Evolutionary conservation across 768 basidiomycete genomes (phyloP).

Genomic region (Gymnopilus junonius): DNA sequence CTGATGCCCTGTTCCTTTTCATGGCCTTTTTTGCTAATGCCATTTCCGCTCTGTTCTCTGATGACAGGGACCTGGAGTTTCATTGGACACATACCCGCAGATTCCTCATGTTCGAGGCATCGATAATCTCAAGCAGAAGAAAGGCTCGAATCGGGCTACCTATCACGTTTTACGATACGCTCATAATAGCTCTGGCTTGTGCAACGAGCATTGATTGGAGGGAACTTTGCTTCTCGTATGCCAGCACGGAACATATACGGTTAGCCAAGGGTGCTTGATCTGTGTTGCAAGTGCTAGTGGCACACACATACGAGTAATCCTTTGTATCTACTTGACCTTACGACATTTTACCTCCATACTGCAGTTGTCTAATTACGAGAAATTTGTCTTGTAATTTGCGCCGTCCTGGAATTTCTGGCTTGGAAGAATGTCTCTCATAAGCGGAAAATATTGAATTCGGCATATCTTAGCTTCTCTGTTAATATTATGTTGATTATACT

Average conservation of each 20-base stretch:
- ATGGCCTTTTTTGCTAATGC: not conserved
- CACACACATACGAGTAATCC: not conserved
- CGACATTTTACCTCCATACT: not conserved
- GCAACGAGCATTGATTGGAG: conserved; percentile 17
- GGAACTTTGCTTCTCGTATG: not conserved
- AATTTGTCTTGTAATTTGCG: no score
- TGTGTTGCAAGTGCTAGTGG: no score
- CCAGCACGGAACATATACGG: not conserved
- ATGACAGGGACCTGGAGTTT: conserved; percentile 59
- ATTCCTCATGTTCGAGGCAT: conserved; percentile 25
- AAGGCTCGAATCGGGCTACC: conserved; percentile 29
- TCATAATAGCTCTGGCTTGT: conserved; percentile 26
- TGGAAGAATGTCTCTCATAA: no score
- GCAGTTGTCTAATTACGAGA: not conserved
- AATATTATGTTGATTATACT: no score
- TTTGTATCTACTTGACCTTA: not conserved
- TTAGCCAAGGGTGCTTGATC: not conserved
- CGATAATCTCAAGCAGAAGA: conserved; percentile 36
- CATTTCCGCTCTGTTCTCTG: not conserved
- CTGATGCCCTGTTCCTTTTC: not conserved
- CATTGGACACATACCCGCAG: conserved; percentile 54
- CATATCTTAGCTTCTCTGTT: no score
- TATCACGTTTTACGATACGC: conserved; percentile 34
- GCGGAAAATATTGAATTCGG: no score
- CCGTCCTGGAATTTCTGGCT: no score